Evolutionary conservation across 139 green algal species (phyloP).

Genomic region (Dunaliella sp.): DNA sequence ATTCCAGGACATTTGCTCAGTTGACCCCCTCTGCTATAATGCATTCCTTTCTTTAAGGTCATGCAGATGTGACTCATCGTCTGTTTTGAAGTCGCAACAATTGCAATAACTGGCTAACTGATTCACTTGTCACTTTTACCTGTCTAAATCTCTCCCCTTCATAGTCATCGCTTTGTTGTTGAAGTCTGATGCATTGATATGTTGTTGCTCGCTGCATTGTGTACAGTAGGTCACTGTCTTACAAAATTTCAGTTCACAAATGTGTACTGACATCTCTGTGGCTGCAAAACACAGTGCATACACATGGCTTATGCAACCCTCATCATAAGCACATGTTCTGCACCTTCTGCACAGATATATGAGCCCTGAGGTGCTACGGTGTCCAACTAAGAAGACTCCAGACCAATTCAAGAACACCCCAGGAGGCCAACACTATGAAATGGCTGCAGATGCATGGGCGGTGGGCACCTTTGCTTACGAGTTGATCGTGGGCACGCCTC

Average conservation of each 20-base stretch:
- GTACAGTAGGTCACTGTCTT: too few species aligned
- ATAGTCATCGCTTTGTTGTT: too few species aligned
- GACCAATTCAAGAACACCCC: conserved; percentile 58
- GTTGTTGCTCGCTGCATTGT: too few species aligned
- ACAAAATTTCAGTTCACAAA: not conserved
- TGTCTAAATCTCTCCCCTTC: too few species aligned
- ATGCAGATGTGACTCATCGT: too few species aligned
- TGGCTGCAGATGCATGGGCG: conserved; percentile 57
- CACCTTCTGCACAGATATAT: conserved; percentile 8
- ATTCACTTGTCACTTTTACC: too few species aligned
- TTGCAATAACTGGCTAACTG: too few species aligned
- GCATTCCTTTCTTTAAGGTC: too few species aligned
- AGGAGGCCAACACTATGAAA: conserved; percentile 32
- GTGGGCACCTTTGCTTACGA: conserved; percentile 88
- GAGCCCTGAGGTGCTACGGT: conserved; percentile 51
- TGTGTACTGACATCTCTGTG: not conserved
- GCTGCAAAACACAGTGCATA: not conserved
- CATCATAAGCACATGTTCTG: not conserved
- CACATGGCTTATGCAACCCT: not conserved
- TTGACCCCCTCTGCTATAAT: too few species aligned
- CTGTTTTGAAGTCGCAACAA: too few species aligned
- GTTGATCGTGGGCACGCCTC: conserved; percentile 76
- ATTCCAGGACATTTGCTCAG: too few species aligned
- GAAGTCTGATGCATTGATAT: too few species aligned
- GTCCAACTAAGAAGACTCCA: conserved; percentile 61